phyloP scores from a whole-genome alignment of 345 rosid genomes.

The Clarkia xantiana region DNA sequence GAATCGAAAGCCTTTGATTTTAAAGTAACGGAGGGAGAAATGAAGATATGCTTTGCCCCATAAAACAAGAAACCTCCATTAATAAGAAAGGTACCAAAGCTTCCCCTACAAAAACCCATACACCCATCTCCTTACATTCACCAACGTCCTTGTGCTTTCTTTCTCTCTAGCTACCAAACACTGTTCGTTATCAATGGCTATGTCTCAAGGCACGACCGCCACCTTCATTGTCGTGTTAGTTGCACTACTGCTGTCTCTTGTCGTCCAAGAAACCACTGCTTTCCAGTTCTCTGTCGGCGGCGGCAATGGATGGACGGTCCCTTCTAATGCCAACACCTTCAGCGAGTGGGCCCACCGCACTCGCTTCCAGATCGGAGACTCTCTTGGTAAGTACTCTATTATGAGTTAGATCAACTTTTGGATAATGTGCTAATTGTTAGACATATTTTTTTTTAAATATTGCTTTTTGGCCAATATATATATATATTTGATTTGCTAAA shows the following conservation, averaged over 20 bases:
- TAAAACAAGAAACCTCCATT: constrained; percentile 30
- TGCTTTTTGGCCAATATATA: no score
- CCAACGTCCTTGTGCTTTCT: constrained; percentile 4
- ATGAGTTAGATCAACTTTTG: not conserved
- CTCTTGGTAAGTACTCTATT: constrained; percentile 34
- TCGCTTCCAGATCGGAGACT: constrained; percentile 73
- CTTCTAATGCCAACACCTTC: constrained; percentile 20
- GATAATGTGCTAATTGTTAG: no score
- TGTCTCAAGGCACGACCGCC: not conserved
- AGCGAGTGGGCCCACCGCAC: constrained; percentile 61
- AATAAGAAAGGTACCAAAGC: constrained; percentile 20
- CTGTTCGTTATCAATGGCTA: not conserved
- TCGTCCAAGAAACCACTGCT: constrained; percentile 28
- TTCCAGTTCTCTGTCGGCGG: constrained; percentile 50
- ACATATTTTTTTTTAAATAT: no score
- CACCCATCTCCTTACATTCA: constrained; percentile 9
- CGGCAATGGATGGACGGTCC: constrained; percentile 47
- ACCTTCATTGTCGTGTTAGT: not conserved
- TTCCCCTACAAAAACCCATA: constrained; percentile 57
- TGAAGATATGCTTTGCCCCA: constrained; percentile 55
- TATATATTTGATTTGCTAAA: no score
- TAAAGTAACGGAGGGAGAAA: not conserved
- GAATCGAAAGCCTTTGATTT: not conserved
- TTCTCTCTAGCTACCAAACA: no score
- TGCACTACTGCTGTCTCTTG: constrained; percentile 15